Evolutionary conservation across 1,139 yeast species (phyloP).

Genomic region (Scheffersomyces stambukii): DNA sequence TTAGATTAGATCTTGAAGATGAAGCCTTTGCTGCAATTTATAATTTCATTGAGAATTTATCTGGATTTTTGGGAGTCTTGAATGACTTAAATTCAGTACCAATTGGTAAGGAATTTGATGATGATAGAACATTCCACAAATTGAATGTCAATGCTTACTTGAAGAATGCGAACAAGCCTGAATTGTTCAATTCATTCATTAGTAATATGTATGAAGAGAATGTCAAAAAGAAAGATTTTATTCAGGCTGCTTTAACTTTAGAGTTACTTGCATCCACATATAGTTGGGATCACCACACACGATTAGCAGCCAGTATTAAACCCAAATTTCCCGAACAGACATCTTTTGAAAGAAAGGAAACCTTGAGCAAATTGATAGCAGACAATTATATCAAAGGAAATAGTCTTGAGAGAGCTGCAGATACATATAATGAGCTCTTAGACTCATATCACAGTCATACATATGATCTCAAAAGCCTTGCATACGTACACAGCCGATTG

Average conservation of each 20-base stretch:
- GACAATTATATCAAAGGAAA: conserved; percentile 67
- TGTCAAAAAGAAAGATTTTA: conserved; percentile 55
- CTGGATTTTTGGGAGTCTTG: conserved; percentile 63
- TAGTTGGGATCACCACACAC: conserved; percentile 64
- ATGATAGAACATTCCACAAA: conserved; percentile 78
- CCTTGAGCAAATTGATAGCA: conserved; percentile 68
- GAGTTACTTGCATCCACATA: conserved; percentile 76
- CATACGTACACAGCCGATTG: conserved; percentile 67
- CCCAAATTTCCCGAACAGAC: conserved; percentile 78
- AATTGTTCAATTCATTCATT: conserved; percentile 72
- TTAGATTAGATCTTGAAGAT: conserved; percentile 62
- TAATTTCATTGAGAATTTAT: conserved; percentile 51
- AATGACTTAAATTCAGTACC: conserved; percentile 74
- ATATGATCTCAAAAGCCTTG: conserved; percentile 72
- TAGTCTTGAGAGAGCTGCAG: conserved; percentile 72
- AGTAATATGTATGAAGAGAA: conserved; percentile 71
- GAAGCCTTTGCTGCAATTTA: conserved; percentile 54
- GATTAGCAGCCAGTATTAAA: conserved; percentile 53
- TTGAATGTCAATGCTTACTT: conserved; percentile 74
- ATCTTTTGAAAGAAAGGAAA: conserved; percentile 78
- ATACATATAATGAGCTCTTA: conserved; percentile 71
- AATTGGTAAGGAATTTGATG: conserved; percentile 78
- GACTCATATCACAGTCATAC: conserved; percentile 71
- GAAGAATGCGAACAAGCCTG: conserved; percentile 77
- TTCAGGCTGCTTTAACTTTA: conserved; percentile 81